A percentile compares a stretch with the other conserved stretches of the same genome.
phyloP scores from a whole-genome alignment of 2,329 filamentous ascomycete species.

The Diaporthe destruens region DNA sequence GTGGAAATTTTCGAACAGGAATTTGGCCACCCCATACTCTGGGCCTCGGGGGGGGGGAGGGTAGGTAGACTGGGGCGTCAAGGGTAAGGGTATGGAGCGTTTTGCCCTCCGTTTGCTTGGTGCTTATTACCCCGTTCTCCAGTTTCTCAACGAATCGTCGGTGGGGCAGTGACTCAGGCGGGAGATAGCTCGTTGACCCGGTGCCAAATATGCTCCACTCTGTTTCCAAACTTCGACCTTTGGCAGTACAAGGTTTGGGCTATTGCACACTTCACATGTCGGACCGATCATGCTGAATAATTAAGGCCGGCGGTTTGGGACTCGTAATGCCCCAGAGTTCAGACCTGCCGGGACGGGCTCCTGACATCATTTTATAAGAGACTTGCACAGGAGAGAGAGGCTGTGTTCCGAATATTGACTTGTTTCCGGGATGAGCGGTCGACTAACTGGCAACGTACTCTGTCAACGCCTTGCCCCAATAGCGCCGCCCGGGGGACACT shows the following conservation, averaged over 20 bases:
- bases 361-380: conserved; percentile 27
- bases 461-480: conserved; percentile 41
- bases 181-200: background rate
- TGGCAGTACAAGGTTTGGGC: background rate
- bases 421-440: conserved; percentile 37
- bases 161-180: background rate
- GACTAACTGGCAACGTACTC: conserved; percentile 39
- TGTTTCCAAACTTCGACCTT: conserved; percentile 4
- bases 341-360: background rate
- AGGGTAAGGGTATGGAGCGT: conserved; percentile 20
- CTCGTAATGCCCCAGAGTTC: conserved; percentile 12
- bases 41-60: background rate
- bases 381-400: conserved; percentile 6
- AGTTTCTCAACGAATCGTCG: conserved; percentile 17
- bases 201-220: conserved; percentile 3
- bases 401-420: conserved; percentile 30
- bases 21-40: background rate
- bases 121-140: background rate
- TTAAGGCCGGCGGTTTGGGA: background rate
- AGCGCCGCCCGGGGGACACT: conserved; percentile 41
- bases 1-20: conserved; percentile 16
- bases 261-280: background rate
- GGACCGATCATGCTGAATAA: conserved; percentile 25
- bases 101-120: background rate
- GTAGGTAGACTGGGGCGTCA: background rate